phyloP scores from a whole-genome alignment of 2,329 filamentous ascomycete genomes.

The Trichophyton schoenleinii region DNA sequence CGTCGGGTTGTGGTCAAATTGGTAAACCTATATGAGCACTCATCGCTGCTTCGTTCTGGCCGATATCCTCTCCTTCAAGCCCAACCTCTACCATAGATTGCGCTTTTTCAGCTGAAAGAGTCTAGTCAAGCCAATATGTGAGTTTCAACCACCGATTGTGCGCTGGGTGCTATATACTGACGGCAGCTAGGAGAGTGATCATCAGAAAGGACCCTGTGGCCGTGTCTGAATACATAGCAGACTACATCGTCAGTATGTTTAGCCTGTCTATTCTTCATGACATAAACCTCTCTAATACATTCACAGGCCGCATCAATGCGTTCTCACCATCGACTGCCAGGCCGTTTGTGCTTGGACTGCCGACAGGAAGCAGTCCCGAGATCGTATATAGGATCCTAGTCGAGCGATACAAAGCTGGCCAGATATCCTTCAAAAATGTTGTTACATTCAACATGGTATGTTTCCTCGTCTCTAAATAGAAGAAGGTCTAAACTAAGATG shows the following conservation, averaged over 20 bases:
- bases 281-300: neutral
- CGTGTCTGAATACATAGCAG: constrained; percentile 64
- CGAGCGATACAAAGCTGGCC: constrained; percentile 27
- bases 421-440: constrained; percentile 77
- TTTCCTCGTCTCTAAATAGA: neutral
- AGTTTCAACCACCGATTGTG: neutral
- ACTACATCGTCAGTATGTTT: constrained; percentile 59
- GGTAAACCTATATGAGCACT: neutral
- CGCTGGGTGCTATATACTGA: constrained; percentile 2
- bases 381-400: constrained; percentile 67
- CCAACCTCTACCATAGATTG: too few relatives aligned
- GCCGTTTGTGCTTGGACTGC: constrained; percentile 71
- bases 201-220: constrained; percentile 58
- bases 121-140: neutral
- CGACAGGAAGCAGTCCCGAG: constrained; percentile 70
- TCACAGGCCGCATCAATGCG: constrained; percentile 58
- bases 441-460: constrained; percentile 82
- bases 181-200: constrained; percentile 58
- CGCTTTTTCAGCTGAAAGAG: too few relatives aligned
- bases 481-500: neutral
- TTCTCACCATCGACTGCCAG: constrained; percentile 59
- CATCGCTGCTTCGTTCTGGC: neutral
- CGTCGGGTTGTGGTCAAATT: too few relatives aligned
- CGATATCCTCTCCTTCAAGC: neutral
- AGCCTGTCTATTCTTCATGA: neutral